Conservation (phyloP, 202 grass and related monocot genomes). For the Alloteropsis angusta region DNA sequence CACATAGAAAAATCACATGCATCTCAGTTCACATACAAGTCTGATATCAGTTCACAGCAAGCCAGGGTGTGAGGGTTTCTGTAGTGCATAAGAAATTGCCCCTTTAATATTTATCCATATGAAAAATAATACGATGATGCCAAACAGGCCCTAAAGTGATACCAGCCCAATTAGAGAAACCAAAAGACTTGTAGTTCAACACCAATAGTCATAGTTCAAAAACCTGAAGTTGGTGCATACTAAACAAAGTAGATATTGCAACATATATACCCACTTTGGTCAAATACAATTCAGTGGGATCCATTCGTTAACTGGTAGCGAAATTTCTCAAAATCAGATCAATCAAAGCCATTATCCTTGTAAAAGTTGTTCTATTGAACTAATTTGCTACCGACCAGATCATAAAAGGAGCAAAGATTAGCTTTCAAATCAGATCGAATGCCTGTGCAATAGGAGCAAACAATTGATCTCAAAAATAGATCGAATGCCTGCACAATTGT, state of each 20-base stretch:
- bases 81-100: too few relatives aligned
- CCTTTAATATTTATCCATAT: too few relatives aligned
- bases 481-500: not conserved
- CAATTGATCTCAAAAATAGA: not conserved
- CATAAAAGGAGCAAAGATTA: not conserved
- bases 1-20: too few relatives aligned
- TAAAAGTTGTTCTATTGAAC: not conserved
- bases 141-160: too few relatives aligned
- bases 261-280: not conserved
- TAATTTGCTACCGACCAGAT: not conserved
- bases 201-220: not conserved
- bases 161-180: not conserved
- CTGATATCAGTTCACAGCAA: too few relatives aligned
- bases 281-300: not conserved
- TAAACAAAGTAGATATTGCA: not conserved
- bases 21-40: too few relatives aligned
- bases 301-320: not conserved
- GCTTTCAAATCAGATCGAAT: not conserved
- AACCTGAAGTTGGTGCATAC: not conserved
- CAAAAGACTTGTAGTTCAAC: not conserved
- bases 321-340: slow-evolving; percentile 2
- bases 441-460: not conserved
- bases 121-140: too few relatives aligned
- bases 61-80: too few relatives aligned
- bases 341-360: not conserved